Evolutionary conservation across 1,284 basidiomycete genomes (phyloP).

Genomic region (Bjerkandera adusta): DNA sequence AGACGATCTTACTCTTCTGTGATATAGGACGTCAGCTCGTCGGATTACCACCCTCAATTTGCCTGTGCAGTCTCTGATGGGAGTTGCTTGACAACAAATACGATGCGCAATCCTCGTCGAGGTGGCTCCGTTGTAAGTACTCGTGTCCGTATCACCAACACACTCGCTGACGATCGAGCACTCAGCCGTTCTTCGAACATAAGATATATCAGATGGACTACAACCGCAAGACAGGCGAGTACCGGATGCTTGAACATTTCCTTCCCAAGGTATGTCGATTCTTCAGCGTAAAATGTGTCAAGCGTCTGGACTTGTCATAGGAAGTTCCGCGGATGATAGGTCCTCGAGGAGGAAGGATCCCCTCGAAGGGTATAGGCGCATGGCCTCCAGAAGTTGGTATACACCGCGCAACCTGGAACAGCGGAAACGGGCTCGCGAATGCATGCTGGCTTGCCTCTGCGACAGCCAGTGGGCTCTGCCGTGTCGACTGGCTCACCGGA

Average conservation of each 20-base stretch:
- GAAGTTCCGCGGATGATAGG: constrained; percentile 56
- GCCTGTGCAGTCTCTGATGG: constrained; percentile 84
- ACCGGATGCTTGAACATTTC: constrained; percentile 83
- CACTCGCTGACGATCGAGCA: too few relatives aligned
- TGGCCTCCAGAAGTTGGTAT: constrained; percentile 80
- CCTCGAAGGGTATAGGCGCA: constrained; percentile 49
- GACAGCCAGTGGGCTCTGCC: constrained; percentile 80
- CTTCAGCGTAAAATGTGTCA: not conserved
- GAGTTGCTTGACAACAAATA: constrained; percentile 68
- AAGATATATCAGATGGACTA: constrained; percentile 88
- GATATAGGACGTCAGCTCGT: constrained; percentile 64
- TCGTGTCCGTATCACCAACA: too few relatives aligned
- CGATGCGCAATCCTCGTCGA: constrained; percentile 63
- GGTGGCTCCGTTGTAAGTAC: constrained; percentile 63
- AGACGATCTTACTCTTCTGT: not conserved
- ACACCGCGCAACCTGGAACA: constrained; percentile 80
- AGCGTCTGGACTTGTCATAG: constrained; percentile 33
- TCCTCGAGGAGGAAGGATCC: constrained; percentile 31
- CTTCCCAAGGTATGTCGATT: constrained; percentile 66
- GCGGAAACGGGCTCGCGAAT: constrained; percentile 61
- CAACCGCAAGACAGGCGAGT: constrained; percentile 66
- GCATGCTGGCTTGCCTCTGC: constrained; percentile 74
- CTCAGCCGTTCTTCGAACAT: constrained; percentile 73
- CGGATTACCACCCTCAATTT: constrained; percentile 85
- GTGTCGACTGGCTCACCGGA: constrained; percentile 77